Conservation (phyloP, 306 rosid species). For the Quercus suber region DNA sequence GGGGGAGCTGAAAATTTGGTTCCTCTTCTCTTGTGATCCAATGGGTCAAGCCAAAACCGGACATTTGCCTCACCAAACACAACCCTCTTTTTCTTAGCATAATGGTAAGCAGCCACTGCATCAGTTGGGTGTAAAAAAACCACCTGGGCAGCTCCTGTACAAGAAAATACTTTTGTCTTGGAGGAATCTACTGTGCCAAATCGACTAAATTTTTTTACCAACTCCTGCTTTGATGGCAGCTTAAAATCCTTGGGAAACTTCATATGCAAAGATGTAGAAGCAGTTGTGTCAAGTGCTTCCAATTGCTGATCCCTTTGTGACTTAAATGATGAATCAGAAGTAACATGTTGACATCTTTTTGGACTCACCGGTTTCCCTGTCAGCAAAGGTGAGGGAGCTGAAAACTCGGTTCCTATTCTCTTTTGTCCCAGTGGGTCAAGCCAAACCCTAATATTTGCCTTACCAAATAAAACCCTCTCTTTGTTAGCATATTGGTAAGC, state of each 20-base stretch:
- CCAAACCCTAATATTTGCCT: slow-evolving; percentile 33
- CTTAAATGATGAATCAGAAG: slow-evolving; percentile 23
- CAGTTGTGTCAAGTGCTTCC: slow-evolving; percentile 7
- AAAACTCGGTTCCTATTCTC: slow-evolving; percentile 18
- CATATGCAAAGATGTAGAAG: slow-evolving; percentile 24
- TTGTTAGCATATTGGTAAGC: slow-evolving; percentile 36
- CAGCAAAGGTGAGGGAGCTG: slow-evolving; percentile 4
- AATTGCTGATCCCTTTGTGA: slow-evolving; percentile 14
- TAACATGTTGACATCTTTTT: slow-evolving; percentile 30
- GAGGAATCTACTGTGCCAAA: slow-evolving; percentile 39
- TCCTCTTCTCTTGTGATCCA: slow-evolving; percentile 23
- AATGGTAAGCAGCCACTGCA: slow-evolving; percentile 32
- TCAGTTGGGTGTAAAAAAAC: slow-evolving; percentile 25
- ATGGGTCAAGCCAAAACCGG: slow-evolving; percentile 35
- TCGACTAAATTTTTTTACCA: slow-evolving; percentile 35
- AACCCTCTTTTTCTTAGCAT: slow-evolving; percentile 31
- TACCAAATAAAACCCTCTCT: slow-evolving; percentile 23
- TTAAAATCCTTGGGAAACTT: slow-evolving; percentile 38
- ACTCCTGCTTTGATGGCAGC: slow-evolving; percentile 30
- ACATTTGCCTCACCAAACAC: slow-evolving; percentile 26
- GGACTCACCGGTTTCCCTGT: slow-evolving; percentile 20
- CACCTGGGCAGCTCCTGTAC: slow-evolving; percentile 29
- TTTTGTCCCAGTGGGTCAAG: slow-evolving; percentile 23
- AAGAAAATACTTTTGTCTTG: slow-evolving; percentile 18
- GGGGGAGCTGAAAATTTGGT: not conserved